Conservation (phyloP, 805 yeast genomes). For the Pichia insulana region DNA sequence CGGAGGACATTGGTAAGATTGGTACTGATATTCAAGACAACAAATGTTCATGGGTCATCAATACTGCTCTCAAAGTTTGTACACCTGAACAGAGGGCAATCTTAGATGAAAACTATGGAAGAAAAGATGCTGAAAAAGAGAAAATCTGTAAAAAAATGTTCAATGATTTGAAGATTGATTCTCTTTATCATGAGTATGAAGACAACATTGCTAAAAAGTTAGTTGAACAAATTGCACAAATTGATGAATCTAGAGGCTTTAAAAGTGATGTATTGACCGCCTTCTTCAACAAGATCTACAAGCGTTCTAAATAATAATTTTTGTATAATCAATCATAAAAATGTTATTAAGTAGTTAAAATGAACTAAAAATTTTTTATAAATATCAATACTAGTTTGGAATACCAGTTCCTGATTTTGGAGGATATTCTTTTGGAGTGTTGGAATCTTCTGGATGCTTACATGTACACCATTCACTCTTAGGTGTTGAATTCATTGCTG, state of each 20-base stretch:
- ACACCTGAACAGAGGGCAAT: conserved; percentile 72
- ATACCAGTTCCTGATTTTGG: conserved; percentile 31
- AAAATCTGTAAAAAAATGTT: conserved; percentile 64
- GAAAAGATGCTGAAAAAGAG: conserved; percentile 64
- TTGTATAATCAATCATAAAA: no score
- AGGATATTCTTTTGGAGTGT: conserved; percentile 26
- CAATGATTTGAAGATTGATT: conserved; percentile 61
- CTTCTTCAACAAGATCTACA: conserved; percentile 86
- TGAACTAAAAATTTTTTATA: no score
- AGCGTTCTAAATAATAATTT: conserved; percentile 69
- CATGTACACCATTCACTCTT: conserved; percentile 32
- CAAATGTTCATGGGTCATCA: conserved; percentile 96
- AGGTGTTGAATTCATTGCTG: conserved; percentile 31
- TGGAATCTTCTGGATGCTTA: conserved; percentile 20
- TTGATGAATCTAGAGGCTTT: conserved; percentile 92
- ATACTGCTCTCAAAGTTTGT: conserved; percentile 78
- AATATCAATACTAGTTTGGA: not conserved
- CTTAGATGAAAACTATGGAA: conserved; percentile 86
- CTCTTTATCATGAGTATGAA: conserved; percentile 72
- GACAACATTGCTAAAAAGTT: conserved; percentile 63
- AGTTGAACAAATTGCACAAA: conserved; percentile 49
- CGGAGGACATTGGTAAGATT: conserved; percentile 94
- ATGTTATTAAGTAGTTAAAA: no score
- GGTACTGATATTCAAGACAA: conserved; percentile 98
- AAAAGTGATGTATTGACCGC: conserved; percentile 76